A percentile compares a stretch with the other conserved stretches of the same genome.
These are phyloP conservation scores for Elsinoe australis DNA, from an alignment of 2,329 filamentous ascomycete species.

Conservation along the genomic window DNA sequence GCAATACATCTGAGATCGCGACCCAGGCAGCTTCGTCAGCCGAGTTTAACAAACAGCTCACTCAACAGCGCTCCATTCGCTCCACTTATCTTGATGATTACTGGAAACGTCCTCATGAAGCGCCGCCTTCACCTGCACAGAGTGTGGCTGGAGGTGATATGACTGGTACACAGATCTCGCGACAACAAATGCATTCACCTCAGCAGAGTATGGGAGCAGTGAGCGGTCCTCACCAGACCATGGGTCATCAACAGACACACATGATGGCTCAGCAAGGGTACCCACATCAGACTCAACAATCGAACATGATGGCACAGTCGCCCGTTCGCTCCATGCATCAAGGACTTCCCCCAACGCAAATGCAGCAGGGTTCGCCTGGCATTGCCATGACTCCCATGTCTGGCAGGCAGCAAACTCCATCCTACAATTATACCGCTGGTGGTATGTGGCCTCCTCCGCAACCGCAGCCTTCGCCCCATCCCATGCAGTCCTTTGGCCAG, in stretches of 20 bases:
- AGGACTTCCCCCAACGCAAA: slow-evolving; percentile 45
- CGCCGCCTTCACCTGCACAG: slow-evolving; percentile 47
- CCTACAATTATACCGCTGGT: slow-evolving; percentile 39
- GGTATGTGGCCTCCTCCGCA: slow-evolving; percentile 45
- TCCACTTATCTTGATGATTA: slow-evolving; percentile 70
- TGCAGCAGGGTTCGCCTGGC: slow-evolving; percentile 60
- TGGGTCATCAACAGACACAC: slow-evolving; percentile 10
- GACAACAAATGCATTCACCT: slow-evolving; percentile 42
- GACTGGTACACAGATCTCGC: slow-evolving; percentile 30
- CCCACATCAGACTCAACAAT: slow-evolving; percentile 7
- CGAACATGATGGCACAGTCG: slow-evolving; percentile 44
- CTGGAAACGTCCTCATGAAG: slow-evolving; percentile 78
- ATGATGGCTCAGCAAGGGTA: slow-evolving; percentile 12
- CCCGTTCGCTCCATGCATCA: slow-evolving; percentile 63
- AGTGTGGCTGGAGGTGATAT: slow-evolving; percentile 35
- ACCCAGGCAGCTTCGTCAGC: slow-evolving; percentile 81
- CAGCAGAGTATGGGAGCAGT: slow-evolving; percentile 23
- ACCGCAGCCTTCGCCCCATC: slow-evolving; percentile 40
- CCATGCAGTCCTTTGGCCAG: slow-evolving; percentile 29
- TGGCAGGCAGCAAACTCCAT: slow-evolving; percentile 36
- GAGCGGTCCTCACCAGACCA: slow-evolving; percentile 6
- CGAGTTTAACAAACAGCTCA: slow-evolving; percentile 81
- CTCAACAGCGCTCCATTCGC: slow-evolving; percentile 70
- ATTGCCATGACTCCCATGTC: slow-evolving; percentile 36
- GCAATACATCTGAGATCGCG: slow-evolving; percentile 68